Evolutionary conservation across 371 early-diverging fungal species (phyloP), one percentile per base, ranked within the genome.

Genomic region (Amoeboaphelidium occidentale): DNA sequence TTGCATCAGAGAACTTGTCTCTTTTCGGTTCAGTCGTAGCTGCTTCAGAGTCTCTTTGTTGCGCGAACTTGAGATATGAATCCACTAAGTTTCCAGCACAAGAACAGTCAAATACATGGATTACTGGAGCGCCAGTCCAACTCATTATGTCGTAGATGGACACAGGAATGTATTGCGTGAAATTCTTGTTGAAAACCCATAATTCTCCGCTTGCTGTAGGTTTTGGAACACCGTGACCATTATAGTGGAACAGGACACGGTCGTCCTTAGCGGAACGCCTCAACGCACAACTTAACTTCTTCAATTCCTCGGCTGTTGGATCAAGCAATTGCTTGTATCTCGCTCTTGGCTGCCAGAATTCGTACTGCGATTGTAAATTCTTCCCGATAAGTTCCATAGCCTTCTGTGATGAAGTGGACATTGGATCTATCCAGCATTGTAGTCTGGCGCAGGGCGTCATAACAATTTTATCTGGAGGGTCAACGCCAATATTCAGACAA

Each of bases 91-190:
- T 81, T 46, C 89, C 91, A 0, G 96, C 92, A 12, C 81, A 73
- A 2, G 85, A 79, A 39, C 93, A 90, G 64, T 96, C 96, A 72
- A 84, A 96, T 10, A 96, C 88, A 58, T 79, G 89, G 50, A 93
- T 82, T 25, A 81, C 79, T 17, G 94, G 94, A 2, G 90, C 78
- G n/a, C 91, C 90, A 1, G 90, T 63, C 89, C 90, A 90, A 26
- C 74, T 71, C 62, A 89, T 86, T 41, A 96, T 60, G 60, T 92
- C 91, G 59, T 78, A 71, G 17, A 90, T 64, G 20, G 81, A 79
- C 2, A 92, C 80, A 2, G 94, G 97, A 48, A 96, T 84, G 66
- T 96, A 96, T 66, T 96, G 94, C 20, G 93, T 91, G 67, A 85
- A 93, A 51, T 75, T 76, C 53, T 83, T 79, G 69, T 96, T 93